Evolutionary conservation across 2,329 filamentous ascomycete species (phyloP), one percentile per base, ranked within the genome.

Genomic region (Fusarium hostae): DNA sequence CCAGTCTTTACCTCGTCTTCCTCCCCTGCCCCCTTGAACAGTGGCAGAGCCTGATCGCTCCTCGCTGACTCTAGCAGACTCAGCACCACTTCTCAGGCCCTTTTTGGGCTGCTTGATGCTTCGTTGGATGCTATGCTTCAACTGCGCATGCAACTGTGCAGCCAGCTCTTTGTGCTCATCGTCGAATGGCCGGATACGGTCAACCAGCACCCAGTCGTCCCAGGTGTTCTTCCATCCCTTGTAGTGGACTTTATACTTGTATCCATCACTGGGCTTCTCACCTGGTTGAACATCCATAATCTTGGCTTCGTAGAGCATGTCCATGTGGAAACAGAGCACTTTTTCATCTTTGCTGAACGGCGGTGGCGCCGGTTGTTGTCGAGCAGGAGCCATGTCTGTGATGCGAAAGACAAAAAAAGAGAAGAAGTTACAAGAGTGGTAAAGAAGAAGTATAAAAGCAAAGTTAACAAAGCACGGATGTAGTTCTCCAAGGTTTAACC

Each of bases 191-290:
- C 95, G 92, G 68, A 99, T 91, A 74, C 96, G 93, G 81, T 98
- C 95, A 82, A 94, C 91, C 26, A 93, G 90, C 47, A 98, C 96
- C 95, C 95, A 98, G 84, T 99, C 96, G 84, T 99, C 96, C 96
- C 96, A 99, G 87, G 94, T 98, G 81, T 95, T 95, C 86, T 99
- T 99, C 96, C 96, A 99, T 78, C 96, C 96, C 83, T 98, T 98
- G 86, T 99, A 99, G 83, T 99, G 96, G 60, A 99, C 93, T 79
- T 93, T 93, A 84, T 97, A 99, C 80, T 94, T 90, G 79, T 90
- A 94, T 37, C 92, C 90, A 68, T 91, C 84, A 44, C 82, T 91
- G 24, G 83, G 91, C 80, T 90, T 91, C 82, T 92, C 91, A 78
- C 91, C 91, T 47, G 77, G 87, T 86, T 81, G 90, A 35, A 93